phyloP scores from a whole-genome alignment of 2,329 filamentous ascomycete genomes.

The Cryphonectria nitschkei region DNA sequence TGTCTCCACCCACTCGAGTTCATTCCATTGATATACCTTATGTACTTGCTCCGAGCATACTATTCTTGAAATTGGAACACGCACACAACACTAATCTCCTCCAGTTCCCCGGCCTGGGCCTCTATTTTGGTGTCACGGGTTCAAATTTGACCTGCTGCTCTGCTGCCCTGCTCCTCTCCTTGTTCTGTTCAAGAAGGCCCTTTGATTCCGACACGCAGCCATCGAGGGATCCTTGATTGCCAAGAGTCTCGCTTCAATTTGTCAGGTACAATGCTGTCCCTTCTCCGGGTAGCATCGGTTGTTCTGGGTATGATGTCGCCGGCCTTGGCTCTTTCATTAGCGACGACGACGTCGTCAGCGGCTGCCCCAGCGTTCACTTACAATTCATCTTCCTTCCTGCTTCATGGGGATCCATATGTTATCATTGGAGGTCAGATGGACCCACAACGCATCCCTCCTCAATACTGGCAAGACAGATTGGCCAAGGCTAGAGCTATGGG shows the following conservation, averaged over 20 bases:
- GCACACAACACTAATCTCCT: not conserved
- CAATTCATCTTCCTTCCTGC: conserved; percentile 43
- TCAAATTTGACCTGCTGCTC: not conserved
- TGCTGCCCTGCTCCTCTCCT: not conserved
- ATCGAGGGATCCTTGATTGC: not conserved
- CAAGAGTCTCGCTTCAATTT: not conserved
- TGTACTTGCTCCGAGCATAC: not conserved
- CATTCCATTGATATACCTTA: not conserved
- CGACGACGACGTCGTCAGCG: conserved; percentile 6
- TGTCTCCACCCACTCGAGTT: not conserved
- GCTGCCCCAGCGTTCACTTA: conserved; percentile 42
- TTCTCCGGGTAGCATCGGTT: not conserved
- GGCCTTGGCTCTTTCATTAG: not conserved
- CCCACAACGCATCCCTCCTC: conserved; percentile 50
- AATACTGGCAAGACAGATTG: conserved; percentile 52
- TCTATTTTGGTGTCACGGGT: not conserved
- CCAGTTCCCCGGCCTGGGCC: not conserved
- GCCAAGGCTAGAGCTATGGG: conserved; percentile 51
- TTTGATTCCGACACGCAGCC: not conserved
- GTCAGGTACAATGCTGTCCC: not conserved
- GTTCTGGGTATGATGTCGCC: not conserved
- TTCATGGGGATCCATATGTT: conserved; percentile 44
- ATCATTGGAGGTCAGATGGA: conserved; percentile 56
- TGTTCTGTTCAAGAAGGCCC: not conserved
- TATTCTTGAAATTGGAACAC: not conserved